These are phyloP conservation scores for Chenopodium album DNA, from an alignment of 148 eudicot species.

Conservation along the genomic window DNA sequence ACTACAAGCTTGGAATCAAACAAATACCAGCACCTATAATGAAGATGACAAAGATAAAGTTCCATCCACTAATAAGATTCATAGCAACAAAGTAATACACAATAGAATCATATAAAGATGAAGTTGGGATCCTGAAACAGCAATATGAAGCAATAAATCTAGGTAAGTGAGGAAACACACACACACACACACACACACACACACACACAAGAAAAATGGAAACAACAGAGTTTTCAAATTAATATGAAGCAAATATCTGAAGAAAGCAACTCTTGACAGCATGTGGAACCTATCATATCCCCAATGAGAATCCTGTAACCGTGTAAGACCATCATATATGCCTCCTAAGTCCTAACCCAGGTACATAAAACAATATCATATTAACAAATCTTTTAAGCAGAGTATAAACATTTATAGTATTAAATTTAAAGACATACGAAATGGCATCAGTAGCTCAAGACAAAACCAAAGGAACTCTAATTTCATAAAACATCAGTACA, in stretches of 20 bases:
- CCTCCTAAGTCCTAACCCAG: background rate
- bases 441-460: conserved; percentile 8
- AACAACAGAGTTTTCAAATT: background rate
- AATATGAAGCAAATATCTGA: background rate
- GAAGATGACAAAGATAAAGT: background rate
- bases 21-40: background rate
- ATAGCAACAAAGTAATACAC: background rate
- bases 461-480: conserved; percentile 1
- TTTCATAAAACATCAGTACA: conserved; percentile 14
- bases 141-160: background rate
- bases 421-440: background rate
- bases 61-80: background rate
- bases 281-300: background rate
- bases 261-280: too few species aligned
- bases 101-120: background rate
- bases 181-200: too few species aligned
- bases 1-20: background rate
- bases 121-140: background rate
- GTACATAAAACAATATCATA: background rate
- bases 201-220: background rate
- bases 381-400: background rate
- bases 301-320: background rate
- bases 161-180: background rate
- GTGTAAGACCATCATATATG: too few species aligned
- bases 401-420: too few species aligned